Evolutionary conservation across 116 monocot genomes (phyloP).

Genomic region (Cymodocea nodosa): DNA sequence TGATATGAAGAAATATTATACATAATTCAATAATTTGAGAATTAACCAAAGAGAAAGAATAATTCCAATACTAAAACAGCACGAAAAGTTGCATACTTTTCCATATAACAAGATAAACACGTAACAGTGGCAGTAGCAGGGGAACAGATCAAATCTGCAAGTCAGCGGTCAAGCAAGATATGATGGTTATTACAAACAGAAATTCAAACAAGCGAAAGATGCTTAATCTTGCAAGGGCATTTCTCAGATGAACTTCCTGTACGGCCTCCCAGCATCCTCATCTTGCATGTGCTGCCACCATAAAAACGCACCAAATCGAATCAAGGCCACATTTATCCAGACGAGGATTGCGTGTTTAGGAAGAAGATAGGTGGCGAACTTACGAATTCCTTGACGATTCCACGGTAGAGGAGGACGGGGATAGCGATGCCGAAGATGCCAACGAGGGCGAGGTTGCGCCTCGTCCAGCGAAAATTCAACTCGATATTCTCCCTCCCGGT

Average conservation of each 20-base stretch:
- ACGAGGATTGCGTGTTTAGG: not conserved
- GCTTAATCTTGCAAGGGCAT: not conserved
- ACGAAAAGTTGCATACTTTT: too few species aligned
- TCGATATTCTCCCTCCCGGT: slow-evolving; percentile 81
- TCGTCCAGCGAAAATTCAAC: slow-evolving; percentile 87
- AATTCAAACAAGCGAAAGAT: not conserved
- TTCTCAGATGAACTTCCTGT: slow-evolving; percentile 64
- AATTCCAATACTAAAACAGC: too few species aligned
- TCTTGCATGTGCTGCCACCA: slow-evolving; percentile 85
- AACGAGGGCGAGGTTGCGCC: slow-evolving; percentile 83
- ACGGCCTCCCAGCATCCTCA: slow-evolving; percentile 61
- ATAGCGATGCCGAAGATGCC: slow-evolving; percentile 92
- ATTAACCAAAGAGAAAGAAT: too few species aligned
- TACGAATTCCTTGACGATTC: slow-evolving; percentile 94
- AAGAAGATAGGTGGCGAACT: not conserved
- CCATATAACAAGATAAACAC: too few species aligned
- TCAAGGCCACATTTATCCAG: not conserved
- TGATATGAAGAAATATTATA: too few species aligned
- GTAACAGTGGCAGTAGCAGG: too few species aligned
- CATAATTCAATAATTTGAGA: too few species aligned
- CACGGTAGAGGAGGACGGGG: slow-evolving; percentile 85
- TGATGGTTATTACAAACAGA: not conserved
- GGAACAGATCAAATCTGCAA: too few species aligned
- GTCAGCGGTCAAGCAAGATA: too few species aligned
- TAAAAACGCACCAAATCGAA: not conserved